A percentile compares a stretch with the other conserved stretches of the same genome.
phyloP scores from a whole-genome alignment of 176 grass and related monocot genomes.

The Puya raimondii region DNA sequence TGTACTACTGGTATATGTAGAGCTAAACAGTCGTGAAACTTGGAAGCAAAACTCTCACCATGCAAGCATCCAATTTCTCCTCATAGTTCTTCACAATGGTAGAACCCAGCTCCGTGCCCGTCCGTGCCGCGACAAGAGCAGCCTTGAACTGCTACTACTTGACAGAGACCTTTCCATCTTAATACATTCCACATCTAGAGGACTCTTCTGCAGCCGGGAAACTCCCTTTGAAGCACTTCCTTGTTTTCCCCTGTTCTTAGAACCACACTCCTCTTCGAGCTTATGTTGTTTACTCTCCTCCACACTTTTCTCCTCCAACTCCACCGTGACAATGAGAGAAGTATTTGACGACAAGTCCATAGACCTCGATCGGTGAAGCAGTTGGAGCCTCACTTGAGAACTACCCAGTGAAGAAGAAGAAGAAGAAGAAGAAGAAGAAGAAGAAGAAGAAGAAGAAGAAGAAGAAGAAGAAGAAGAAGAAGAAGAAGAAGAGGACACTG shows the following conservation, averaged over 20 bases:
- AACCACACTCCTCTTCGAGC: conserved; percentile 7
- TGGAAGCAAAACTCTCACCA: conserved; percentile 14
- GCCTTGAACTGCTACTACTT: conserved; percentile 4
- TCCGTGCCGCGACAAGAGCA: conserved; percentile 23
- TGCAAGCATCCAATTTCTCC: neutral
- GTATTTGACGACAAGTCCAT: conserved; percentile 9
- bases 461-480: neutral
- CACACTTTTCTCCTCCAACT: conserved; percentile 6
- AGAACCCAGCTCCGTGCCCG: conserved; percentile 6
- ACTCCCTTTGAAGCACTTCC: neutral
- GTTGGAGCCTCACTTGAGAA: neutral
- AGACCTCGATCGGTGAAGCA: conserved; percentile 4
- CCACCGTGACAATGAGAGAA: neutral
- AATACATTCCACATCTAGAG: conserved; percentile 13
- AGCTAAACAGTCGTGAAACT: neutral
- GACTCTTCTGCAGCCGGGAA: conserved; percentile 5
- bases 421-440: neutral
- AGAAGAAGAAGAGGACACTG: neutral
- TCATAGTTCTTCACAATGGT: neutral
- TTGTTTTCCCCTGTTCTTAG: conserved; percentile 19
- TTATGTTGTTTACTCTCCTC: conserved; percentile 8
- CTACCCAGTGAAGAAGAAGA: neutral
- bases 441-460: neutral
- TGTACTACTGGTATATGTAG: neutral
- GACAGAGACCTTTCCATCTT: conserved; percentile 25